These are phyloP conservation scores for Dioscorea zingiberensis DNA, from an alignment of 106 monocot genomes.

Conservation along the genomic window DNA sequence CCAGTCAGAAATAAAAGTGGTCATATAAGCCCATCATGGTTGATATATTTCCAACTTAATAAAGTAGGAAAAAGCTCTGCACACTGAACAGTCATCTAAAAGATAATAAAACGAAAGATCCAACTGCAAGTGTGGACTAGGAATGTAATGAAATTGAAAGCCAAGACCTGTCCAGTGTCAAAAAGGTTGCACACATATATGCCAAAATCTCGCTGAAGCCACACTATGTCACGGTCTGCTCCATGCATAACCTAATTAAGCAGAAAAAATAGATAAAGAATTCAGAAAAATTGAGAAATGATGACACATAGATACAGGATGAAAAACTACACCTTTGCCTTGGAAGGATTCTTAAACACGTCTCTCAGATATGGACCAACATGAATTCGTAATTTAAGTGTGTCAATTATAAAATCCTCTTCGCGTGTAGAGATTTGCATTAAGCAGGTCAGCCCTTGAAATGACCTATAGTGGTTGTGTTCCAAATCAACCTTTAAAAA, in stretches of 20 bases:
- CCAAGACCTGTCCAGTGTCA: constrained; percentile 91
- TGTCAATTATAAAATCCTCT: constrained; percentile 90
- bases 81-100: background rate
- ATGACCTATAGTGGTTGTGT: constrained; percentile 93
- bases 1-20: too few species aligned
- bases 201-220: constrained; percentile 97
- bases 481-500: constrained; percentile 89
- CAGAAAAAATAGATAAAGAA: background rate
- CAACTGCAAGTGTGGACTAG: background rate
- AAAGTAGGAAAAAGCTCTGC: too few species aligned
- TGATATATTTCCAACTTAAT: too few species aligned
- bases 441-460: constrained; percentile 95
- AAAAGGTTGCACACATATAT: constrained; percentile 97
- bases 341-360: constrained; percentile 78
- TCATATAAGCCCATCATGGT: too few species aligned
- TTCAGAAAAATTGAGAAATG: background rate
- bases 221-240: constrained; percentile 92
- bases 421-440: constrained; percentile 99
- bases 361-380: constrained; percentile 91
- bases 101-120: background rate
- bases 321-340: constrained; percentile 63
- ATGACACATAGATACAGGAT: background rate
- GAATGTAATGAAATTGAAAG: background rate
- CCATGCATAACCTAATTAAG: constrained; percentile 91
- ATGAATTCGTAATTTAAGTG: constrained; percentile 86